Evolutionary conservation across 495 filamentous ascomycete species (phyloP), one percentile per base, ranked within the genome.

Genomic region (Talaromyces adpressus): DNA sequence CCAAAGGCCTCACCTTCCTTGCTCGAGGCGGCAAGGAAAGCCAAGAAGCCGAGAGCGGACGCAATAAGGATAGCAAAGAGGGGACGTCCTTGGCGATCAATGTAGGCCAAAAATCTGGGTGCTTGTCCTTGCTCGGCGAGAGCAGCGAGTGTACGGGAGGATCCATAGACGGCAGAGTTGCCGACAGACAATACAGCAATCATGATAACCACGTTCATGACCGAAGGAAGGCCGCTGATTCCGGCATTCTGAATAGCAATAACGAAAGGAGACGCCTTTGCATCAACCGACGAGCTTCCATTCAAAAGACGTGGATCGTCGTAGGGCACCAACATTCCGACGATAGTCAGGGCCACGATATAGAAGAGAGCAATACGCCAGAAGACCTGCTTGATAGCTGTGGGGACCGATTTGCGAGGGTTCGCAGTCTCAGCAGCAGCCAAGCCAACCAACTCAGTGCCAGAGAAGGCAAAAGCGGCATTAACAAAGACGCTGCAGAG

Each of bases 311-410:
- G 74, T 0, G 67, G 41, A 60, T 94, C 82, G 66, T 79, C 77
- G 71, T 90, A 92, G 0, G 87, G 87, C 6, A 96, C 89, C 5
- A 92, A 77, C 2, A 93, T 76, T 12, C 91, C 91, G 61, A 95
- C 83, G 0, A 93, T 70, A 22, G 82, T 84, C 3, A 93, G 81
- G 3, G 88, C 87, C 59, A 91, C 85, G 30, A 93, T 77, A 74
- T 95, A 95, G 75, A 95, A 93, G 47, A 97, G 82, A 16, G 86
- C 85, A 73, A 97, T 97, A 70, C 92, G 88, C 92, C 92, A 97
- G 75, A 97, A 97, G 39, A 97, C 92, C 74, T 97, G 92, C 72
- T 95, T 95, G 69, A 93, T 85, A 51, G 92, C 92, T 0, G 87
- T 89, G 0, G 92, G 92, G 6, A 97, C 82, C 14, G 89, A 89